Evolutionary conservation across 2,329 filamentous ascomycete genomes (phyloP).

Genomic region (Aureobasidium vineae): DNA sequence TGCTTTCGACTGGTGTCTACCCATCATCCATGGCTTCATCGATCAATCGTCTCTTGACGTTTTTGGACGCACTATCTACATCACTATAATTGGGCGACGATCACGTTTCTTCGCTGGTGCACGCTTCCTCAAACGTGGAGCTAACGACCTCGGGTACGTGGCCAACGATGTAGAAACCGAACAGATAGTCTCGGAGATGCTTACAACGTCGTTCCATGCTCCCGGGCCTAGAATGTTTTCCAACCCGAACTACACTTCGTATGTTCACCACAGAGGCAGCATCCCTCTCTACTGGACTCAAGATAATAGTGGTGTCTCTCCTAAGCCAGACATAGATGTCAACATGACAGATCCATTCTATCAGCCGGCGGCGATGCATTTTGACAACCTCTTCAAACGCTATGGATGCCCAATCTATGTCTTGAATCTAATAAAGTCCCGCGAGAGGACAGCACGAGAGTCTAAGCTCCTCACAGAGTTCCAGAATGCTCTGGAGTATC

Average conservation of each 20-base stretch:
- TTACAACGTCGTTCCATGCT: constrained; percentile 93
- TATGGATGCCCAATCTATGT: constrained; percentile 93
- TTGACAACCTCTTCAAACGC: constrained; percentile 88
- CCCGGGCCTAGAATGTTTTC: constrained; percentile 82
- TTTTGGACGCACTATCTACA: constrained; percentile 84
- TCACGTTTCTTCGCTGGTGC: constrained; percentile 94
- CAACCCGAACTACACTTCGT: constrained; percentile 90
- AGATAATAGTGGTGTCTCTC: constrained; percentile 89
- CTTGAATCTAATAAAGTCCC: constrained; percentile 80
- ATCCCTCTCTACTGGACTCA: constrained; percentile 98
- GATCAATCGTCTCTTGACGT: constrained; percentile 75
- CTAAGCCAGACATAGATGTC: constrained; percentile 93
- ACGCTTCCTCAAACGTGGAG: constrained; percentile 87
- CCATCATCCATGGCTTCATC: constrained; percentile 94
- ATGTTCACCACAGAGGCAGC: constrained; percentile 93
- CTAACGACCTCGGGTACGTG: constrained; percentile 92
- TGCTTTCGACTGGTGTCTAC: constrained; percentile 92
- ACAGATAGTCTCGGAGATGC: constrained; percentile 92
- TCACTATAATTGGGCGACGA: constrained; percentile 88
- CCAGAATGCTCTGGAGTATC: constrained; percentile 80
- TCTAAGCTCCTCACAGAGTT: constrained; percentile 88
- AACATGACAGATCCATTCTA: constrained; percentile 98
- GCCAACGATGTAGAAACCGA: constrained; percentile 99
- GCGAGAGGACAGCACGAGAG: constrained; percentile 85
- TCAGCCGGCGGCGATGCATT: constrained; percentile 86